These are phyloP conservation scores for Myxozyma kluyveri DNA, from an alignment of 805 yeast species.

Conservation along the genomic window DNA sequence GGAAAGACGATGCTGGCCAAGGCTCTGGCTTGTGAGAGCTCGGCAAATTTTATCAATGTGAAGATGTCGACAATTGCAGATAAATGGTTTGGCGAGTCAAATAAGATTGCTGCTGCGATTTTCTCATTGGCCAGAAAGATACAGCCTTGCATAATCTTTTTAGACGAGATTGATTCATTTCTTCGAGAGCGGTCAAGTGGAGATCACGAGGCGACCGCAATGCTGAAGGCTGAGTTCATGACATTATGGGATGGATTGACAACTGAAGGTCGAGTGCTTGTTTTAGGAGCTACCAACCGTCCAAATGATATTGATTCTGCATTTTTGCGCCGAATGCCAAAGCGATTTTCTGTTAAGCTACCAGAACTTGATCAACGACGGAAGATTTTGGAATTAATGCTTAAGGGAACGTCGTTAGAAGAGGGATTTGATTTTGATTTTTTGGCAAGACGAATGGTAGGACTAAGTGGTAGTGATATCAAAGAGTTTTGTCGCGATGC, in stretches of 20 bases:
- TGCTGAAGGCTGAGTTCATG: conserved; percentile 95
- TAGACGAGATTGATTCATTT: conserved; percentile 95
- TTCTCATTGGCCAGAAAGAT: conserved; percentile 85
- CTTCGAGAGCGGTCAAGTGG: conserved; percentile 75
- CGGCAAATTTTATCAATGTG: conserved; percentile 85
- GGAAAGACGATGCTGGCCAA: conserved; percentile 97
- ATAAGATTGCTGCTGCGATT: conserved; percentile 88
- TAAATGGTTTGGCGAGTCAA: conserved; percentile 96
- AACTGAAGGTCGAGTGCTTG: conserved; percentile 60
- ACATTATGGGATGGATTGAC: conserved; percentile 94
- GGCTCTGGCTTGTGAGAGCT: conserved; percentile 87
- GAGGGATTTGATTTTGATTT: conserved; percentile 55
- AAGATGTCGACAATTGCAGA: conserved; percentile 94
- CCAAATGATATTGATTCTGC: conserved; percentile 91
- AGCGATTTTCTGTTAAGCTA: conserved; percentile 72
- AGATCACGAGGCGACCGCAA: conserved; percentile 95
- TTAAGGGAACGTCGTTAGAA: conserved; percentile 64
- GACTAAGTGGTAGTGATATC: conserved; percentile 86
- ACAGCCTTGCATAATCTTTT: conserved; percentile 91
- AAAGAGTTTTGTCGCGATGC: conserved; percentile 92
- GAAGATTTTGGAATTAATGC: conserved; percentile 65
- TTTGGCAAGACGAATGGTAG: conserved; percentile 64
- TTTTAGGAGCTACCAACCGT: conserved; percentile 93
- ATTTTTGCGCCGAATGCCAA: conserved; percentile 88
- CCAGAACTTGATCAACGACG: conserved; percentile 68